phyloP scores from a whole-genome alignment of 1,284 basidiomycete genomes.

The Singerocomus inundabilis region DNA sequence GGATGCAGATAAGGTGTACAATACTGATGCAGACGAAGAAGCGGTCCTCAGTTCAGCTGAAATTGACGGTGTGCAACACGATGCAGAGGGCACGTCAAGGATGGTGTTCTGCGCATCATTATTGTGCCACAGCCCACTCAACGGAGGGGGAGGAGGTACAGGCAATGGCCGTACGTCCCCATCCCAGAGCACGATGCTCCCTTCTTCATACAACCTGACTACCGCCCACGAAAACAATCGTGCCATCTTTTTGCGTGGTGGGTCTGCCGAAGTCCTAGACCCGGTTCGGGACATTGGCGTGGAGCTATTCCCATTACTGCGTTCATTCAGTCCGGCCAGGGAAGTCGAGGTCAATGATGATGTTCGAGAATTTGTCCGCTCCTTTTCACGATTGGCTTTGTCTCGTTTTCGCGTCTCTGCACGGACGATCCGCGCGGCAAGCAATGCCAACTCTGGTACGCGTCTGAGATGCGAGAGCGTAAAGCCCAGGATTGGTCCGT shows the following conservation, averaged over 20 bases:
- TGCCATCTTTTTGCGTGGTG: slow-evolving; percentile 47
- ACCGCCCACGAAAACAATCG: slow-evolving; percentile 62
- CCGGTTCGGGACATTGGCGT: neutral
- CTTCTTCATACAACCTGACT: slow-evolving; percentile 61
- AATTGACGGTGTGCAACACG: neutral
- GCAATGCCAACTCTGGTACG: slow-evolving; percentile 62
- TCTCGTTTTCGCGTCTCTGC: slow-evolving; percentile 53
- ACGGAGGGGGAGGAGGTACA: neutral
- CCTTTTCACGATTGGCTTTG: slow-evolving; percentile 40
- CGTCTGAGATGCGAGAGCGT: slow-evolving; percentile 71
- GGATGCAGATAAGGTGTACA: slow-evolving; percentile 21
- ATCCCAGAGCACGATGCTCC: slow-evolving; percentile 66
- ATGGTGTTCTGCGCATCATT: slow-evolving; percentile 31
- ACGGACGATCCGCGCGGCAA: slow-evolving; percentile 60
- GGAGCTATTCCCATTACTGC: neutral
- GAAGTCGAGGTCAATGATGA: neutral
- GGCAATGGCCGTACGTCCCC: slow-evolving; percentile 42
- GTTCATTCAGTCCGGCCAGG: neutral
- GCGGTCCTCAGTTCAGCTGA: neutral
- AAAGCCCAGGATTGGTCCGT: slow-evolving; percentile 45
- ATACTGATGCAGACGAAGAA: slow-evolving; percentile 3
- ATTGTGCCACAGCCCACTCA: slow-evolving; percentile 45
- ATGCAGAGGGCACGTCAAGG: neutral
- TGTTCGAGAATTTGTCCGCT: neutral
- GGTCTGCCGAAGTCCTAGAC: slow-evolving; percentile 7